These are phyloP conservation scores for Biscogniauxia sp. DNA, from an alignment of 2,329 filamentous ascomycete species.

Conservation along the genomic window DNA sequence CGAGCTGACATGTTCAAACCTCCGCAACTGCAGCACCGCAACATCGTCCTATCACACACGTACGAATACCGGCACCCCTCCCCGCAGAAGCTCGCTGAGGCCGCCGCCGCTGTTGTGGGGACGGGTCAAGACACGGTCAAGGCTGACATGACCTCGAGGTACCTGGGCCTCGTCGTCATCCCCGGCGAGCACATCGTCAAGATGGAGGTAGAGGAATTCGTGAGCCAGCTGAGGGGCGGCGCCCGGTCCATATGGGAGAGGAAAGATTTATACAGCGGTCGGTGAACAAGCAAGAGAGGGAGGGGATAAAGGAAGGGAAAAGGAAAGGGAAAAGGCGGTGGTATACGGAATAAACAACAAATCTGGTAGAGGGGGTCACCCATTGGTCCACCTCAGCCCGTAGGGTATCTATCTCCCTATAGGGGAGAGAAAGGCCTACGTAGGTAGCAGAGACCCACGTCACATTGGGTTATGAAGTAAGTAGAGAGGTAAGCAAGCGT, in stretches of 20 bases:
- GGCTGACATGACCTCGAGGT: slow-evolving; percentile 77
- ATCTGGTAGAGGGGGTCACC: no score
- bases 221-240: slow-evolving; percentile 46
- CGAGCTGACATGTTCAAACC: no score
- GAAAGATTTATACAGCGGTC: slow-evolving; percentile 18
- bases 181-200: slow-evolving; percentile 82
- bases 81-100: slow-evolving; percentile 42
- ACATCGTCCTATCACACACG: slow-evolving; percentile 80
- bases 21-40: slow-evolving; percentile 63
- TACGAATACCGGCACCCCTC: slow-evolving; percentile 86
- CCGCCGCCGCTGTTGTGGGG: slow-evolving; percentile 29
- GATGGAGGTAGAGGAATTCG: slow-evolving; percentile 82
- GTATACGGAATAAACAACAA: no score
- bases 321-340: no score
- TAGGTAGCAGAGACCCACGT: no score
- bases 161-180: slow-evolving; percentile 85
- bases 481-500: no score
- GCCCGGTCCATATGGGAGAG: slow-evolving; percentile 24
- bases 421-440: no score
- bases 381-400: no score
- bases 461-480: no score
- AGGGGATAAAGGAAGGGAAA: neutral
- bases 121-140: slow-evolving; percentile 46
- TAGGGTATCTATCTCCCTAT: no score
- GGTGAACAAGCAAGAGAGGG: neutral